These are phyloP conservation scores for Fraxinus velutina DNA, from an alignment of 305 asterid genomes.

Conservation along the genomic window DNA sequence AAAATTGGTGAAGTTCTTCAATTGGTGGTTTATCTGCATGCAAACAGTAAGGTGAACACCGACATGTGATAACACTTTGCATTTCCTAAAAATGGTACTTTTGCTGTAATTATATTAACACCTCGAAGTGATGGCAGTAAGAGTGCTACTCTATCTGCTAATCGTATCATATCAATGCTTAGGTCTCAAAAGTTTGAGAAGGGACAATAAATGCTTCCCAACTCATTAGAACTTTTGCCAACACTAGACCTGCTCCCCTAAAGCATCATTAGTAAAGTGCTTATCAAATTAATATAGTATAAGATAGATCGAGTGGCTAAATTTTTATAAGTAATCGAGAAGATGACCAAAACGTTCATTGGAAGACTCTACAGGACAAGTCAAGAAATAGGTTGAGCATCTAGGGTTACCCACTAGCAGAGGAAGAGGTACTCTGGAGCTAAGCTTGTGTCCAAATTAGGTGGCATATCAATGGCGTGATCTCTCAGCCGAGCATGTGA, in stretches of 20 bases:
- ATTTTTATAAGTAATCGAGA: not conserved
- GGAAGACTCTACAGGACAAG: not conserved
- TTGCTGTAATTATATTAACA: not conserved
- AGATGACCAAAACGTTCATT: not conserved
- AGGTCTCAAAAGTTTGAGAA: slow-evolving; percentile 5
- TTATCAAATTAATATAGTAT: not conserved
- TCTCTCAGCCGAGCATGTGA: slow-evolving; percentile 12
- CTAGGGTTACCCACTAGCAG: not conserved
- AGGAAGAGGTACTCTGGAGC: not conserved
- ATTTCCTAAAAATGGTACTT: slow-evolving; percentile 16
- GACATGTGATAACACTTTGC: not conserved
- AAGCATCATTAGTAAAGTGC: not conserved
- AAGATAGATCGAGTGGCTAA: not conserved
- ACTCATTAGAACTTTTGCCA: not conserved
- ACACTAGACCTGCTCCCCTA: not conserved
- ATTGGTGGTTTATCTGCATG: slow-evolving; percentile 75
- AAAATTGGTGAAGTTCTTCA: slow-evolving; percentile 68
- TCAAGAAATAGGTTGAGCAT: slow-evolving; percentile 3
- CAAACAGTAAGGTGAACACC: slow-evolving; percentile 12
- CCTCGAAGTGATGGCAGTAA: not conserved
- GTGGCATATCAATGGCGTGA: not conserved
- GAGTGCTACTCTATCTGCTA: slow-evolving; percentile 4
- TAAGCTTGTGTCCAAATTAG: slow-evolving; percentile 1
- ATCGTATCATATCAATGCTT: not conserved
- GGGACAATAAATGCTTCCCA: not conserved